phyloP scores from a whole-genome alignment of 768 basidiomycete genomes.

The Trametes maxima region DNA sequence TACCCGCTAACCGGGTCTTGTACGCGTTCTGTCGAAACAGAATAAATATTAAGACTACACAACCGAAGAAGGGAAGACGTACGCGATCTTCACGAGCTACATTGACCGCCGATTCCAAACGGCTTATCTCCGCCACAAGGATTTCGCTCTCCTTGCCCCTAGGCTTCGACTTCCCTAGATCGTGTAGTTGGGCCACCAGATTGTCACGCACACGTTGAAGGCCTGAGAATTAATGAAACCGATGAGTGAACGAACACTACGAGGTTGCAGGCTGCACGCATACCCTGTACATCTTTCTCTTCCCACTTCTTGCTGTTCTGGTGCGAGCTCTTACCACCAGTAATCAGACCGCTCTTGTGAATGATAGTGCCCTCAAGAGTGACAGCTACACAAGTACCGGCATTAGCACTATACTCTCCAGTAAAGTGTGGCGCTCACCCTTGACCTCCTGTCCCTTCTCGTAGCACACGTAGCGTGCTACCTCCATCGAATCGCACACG shows the following conservation, averaged over 20 bases:
- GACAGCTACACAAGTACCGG: slow-evolving; percentile 61
- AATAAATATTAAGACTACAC: too few relatives aligned
- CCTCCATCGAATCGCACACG: slow-evolving; percentile 94
- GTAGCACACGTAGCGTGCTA: slow-evolving; percentile 88
- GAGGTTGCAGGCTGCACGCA: background rate
- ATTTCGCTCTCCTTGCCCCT: slow-evolving; percentile 83
- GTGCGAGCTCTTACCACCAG: slow-evolving; percentile 86
- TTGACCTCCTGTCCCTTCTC: slow-evolving; percentile 97
- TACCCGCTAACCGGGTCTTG: slow-evolving; percentile 72
- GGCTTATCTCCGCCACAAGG: slow-evolving; percentile 71
- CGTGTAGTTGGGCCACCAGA: slow-evolving; percentile 73
- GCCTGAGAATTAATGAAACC: slow-evolving; percentile 32
- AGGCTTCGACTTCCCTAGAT: slow-evolving; percentile 83
- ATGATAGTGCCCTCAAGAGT: slow-evolving; percentile 97
- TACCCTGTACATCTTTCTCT: slow-evolving; percentile 90
- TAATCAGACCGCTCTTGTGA: slow-evolving; percentile 96
- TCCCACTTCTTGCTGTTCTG: slow-evolving; percentile 87
- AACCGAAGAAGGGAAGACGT: background rate
- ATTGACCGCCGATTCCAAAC: slow-evolving; percentile 76
- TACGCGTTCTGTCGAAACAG: slow-evolving; percentile 60
- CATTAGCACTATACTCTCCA: background rate
- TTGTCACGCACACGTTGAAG: slow-evolving; percentile 67
- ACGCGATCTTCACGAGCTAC: slow-evolving; percentile 86
- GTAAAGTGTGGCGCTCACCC: slow-evolving; percentile 50
- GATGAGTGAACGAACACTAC: background rate